Conservation (phyloP, 306 rosid species). For the Cucumis hystrix region DNA sequence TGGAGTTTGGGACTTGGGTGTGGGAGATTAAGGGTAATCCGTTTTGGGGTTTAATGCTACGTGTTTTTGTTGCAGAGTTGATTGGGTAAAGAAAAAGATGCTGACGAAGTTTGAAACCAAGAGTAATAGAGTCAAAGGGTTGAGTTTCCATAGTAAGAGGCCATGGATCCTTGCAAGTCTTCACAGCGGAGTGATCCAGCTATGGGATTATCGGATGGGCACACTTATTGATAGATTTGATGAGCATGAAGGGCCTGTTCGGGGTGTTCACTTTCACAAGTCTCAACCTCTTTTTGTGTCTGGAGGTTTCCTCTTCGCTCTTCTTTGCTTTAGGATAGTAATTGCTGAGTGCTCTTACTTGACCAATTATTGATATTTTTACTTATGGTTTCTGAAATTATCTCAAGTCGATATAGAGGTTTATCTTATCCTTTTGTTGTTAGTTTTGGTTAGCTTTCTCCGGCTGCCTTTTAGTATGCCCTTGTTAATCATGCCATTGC, state of each 20-base stretch:
- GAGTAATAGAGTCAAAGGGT: conserved; percentile 92
- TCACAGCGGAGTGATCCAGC: conserved; percentile 96
- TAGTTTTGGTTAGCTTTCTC: not conserved
- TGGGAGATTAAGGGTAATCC: not conserved
- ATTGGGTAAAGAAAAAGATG: conserved; percentile 44
- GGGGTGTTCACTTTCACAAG: conserved; percentile 92
- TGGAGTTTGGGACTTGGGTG: not conserved
- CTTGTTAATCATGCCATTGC: not conserved
- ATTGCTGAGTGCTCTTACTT: not conserved
- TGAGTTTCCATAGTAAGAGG: conserved; percentile 87
- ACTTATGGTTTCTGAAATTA: not conserved
- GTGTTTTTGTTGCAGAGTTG: conserved; percentile 15
- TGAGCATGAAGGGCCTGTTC: conserved; percentile 93
- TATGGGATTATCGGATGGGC: conserved; percentile 98
- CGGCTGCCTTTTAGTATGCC: not conserved
- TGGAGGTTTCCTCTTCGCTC: conserved; percentile 41
- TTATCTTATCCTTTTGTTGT: not conserved
- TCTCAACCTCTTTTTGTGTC: conserved; percentile 92
- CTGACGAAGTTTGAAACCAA: conserved; percentile 94
- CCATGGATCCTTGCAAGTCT: conserved; percentile 99
- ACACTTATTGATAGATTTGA: conserved; percentile 85
- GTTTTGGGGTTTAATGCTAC: not conserved
- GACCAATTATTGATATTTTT: not conserved
- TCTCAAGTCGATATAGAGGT: not conserved
- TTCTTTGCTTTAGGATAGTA: not conserved